Conservation (phyloP, 805 yeast species). For the Kluyveromyces siamensis region DNA sequence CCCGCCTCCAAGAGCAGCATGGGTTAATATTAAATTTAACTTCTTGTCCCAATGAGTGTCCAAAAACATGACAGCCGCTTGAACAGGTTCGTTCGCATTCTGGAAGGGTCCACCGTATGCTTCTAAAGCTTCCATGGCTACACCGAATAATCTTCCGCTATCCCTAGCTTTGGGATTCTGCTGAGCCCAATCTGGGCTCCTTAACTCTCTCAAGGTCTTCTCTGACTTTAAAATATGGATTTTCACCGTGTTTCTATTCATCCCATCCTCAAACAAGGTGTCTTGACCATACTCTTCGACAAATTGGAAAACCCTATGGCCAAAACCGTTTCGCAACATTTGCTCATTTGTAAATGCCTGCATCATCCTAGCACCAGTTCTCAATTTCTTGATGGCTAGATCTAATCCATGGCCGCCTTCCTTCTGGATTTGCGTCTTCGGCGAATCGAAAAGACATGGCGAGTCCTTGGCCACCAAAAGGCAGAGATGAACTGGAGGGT, state of each 20-base stretch:
- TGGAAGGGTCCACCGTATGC: slow-evolving; percentile 48
- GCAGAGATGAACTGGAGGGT: slow-evolving; percentile 78
- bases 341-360: slow-evolving; percentile 89
- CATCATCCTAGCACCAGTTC: slow-evolving; percentile 81
- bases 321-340: slow-evolving; percentile 70
- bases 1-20: slow-evolving; percentile 95
- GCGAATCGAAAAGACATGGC: slow-evolving; percentile 60
- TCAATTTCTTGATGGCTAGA: slow-evolving; percentile 62
- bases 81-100: slow-evolving; percentile 40
- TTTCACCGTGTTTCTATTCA: slow-evolving; percentile 53
- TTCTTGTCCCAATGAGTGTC: slow-evolving; percentile 77
- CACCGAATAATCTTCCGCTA: slow-evolving; percentile 66
- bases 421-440: slow-evolving; percentile 33
- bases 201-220: slow-evolving; percentile 57
- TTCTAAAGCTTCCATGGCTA: slow-evolving; percentile 67
- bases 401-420: slow-evolving; percentile 58
- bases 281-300: slow-evolving; percentile 53
- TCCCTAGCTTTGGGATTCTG: slow-evolving; percentile 68
- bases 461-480: slow-evolving; percentile 72
- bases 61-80: slow-evolving; percentile 77
- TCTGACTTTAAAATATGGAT: slow-evolving; percentile 69
- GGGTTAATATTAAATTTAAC: slow-evolving; percentile 57
- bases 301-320: slow-evolving; percentile 68
- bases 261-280: slow-evolving; percentile 38
- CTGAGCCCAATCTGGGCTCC: slow-evolving; percentile 78